These are phyloP conservation scores for Epicoccum sorghinum DNA, from an alignment of 2,329 filamentous ascomycete genomes.

Conservation along the genomic window DNA sequence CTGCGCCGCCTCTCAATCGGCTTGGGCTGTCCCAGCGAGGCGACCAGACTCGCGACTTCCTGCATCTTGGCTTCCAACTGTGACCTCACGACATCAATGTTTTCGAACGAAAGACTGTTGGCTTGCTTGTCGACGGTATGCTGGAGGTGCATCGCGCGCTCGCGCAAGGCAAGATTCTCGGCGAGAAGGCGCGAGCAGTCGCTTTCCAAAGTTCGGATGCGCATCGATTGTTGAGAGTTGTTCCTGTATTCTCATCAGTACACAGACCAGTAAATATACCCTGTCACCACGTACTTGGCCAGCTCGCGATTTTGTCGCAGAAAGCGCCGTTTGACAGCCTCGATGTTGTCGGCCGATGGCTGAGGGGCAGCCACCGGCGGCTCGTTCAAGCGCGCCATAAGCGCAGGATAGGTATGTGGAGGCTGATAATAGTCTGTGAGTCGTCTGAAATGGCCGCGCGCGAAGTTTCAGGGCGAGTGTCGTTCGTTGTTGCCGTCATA, in stretches of 20 bases:
- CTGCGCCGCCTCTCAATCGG: conserved; percentile 44
- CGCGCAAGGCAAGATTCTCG: conserved; percentile 77
- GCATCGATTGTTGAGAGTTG: conserved; percentile 78
- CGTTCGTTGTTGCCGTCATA: conserved; percentile 41
- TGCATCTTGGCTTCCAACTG: conserved; percentile 74
- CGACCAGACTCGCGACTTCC: conserved; percentile 72
- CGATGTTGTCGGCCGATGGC: conserved; percentile 68
- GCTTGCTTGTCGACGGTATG: conserved; percentile 68
- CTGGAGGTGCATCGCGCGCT: conserved; percentile 73
- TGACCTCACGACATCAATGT: conserved; percentile 71
- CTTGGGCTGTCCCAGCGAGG: conserved; percentile 61
- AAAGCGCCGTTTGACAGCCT: conserved; percentile 74
- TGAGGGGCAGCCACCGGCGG: conserved; percentile 53
- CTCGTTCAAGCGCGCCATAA: conserved; percentile 84
- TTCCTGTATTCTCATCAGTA: conserved; percentile 53
- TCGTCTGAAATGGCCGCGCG: conserved; percentile 18
- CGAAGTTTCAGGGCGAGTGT: conserved; percentile 19
- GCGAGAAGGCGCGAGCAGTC: conserved; percentile 76
- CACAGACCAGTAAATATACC: background rate
- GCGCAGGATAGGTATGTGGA: conserved; percentile 49
- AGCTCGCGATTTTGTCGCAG: conserved; percentile 85
- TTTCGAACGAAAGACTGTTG: conserved; percentile 65
- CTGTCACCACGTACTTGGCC: conserved; percentile 56
- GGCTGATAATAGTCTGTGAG: conserved; percentile 36
- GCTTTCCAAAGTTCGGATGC: conserved; percentile 77